A percentile compares a stretch with the other conserved stretches of the same genome.
These are phyloP conservation scores for Euphorbia peplus DNA, from an alignment of 345 rosid genomes.

Conservation along the genomic window DNA sequence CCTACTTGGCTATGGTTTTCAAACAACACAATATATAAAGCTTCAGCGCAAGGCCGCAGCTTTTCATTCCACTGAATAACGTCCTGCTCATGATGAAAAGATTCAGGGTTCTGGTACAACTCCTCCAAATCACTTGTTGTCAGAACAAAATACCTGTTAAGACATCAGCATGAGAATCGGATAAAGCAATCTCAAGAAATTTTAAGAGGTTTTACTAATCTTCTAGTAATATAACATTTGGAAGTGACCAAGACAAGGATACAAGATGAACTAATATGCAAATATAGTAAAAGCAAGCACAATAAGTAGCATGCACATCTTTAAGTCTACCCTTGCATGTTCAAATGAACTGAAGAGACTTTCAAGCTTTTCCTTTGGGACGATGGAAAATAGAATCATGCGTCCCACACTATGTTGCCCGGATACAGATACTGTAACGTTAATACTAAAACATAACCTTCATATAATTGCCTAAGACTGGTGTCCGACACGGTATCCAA, in stretches of 20 bases:
- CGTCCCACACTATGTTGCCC: neutral
- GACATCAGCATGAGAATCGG: constrained; percentile 9
- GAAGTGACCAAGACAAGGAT: neutral
- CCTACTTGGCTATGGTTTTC: constrained; percentile 94
- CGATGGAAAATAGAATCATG: neutral
- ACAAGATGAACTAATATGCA: neutral
- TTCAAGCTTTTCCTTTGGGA: neutral
- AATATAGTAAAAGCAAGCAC: neutral
- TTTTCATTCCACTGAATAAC: constrained; percentile 99
- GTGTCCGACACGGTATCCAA: no score
- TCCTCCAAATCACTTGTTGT: constrained; percentile 82
- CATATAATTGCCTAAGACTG: no score
- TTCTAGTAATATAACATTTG: neutral
- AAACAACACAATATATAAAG: constrained; percentile 91
- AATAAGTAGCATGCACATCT: neutral
- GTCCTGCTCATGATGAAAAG: constrained; percentile 98
- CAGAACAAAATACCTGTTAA: constrained; percentile 84
- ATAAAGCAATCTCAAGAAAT: neutral
- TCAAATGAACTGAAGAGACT: neutral
- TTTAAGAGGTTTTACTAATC: neutral
- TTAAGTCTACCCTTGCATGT: neutral
- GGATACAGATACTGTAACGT: no score
- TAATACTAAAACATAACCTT: no score
- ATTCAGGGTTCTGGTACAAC: constrained; percentile 89
- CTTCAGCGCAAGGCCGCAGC: constrained; percentile 97